Evolutionary conservation across 371 early-diverging fungal genomes (phyloP).

Genomic region (Amoeboaphelidium protococcarum): DNA sequence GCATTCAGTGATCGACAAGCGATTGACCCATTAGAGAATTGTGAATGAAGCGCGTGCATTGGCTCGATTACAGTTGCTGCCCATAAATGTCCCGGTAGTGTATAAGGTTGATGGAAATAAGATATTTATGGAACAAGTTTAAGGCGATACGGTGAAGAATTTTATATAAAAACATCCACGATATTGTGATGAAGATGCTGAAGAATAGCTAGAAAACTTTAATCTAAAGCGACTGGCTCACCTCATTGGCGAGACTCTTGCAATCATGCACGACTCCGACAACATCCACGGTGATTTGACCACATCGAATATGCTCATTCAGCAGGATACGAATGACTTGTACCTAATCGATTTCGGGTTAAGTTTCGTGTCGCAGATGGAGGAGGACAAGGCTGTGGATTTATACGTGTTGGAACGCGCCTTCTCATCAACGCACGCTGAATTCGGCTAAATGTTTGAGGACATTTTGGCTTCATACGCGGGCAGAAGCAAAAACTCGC

Average conservation of each 20-base stretch:
- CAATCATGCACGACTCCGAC: not conserved
- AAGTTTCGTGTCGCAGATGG: not conserved
- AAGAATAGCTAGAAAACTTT: not conserved
- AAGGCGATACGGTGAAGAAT: not conserved
- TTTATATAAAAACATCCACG: too few relatives aligned
- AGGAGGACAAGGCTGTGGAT: slow-evolving; percentile 1
- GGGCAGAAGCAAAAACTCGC: not conserved
- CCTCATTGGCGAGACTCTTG: not conserved
- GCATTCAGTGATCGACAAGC: not conserved
- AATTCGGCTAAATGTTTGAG: not conserved
- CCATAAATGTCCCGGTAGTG: not conserved
- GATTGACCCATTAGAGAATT: not conserved
- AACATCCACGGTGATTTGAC: not conserved
- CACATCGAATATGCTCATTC: not conserved
- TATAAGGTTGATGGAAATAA: not conserved
- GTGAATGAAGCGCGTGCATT: not conserved
- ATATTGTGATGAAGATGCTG: not conserved
- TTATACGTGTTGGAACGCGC: not conserved
- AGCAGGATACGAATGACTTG: not conserved
- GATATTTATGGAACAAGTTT: not conserved
- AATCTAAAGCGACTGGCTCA: not conserved
- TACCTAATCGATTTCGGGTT: not conserved
- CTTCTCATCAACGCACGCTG: not conserved
- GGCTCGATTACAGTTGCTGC: not conserved
- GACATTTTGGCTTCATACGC: not conserved